Percentiles rank a stretch among this genome's conserved stretches.
phyloP scores from a whole-genome alignment of 1,284 basidiomycete species.

The Flammula alnicola region DNA sequence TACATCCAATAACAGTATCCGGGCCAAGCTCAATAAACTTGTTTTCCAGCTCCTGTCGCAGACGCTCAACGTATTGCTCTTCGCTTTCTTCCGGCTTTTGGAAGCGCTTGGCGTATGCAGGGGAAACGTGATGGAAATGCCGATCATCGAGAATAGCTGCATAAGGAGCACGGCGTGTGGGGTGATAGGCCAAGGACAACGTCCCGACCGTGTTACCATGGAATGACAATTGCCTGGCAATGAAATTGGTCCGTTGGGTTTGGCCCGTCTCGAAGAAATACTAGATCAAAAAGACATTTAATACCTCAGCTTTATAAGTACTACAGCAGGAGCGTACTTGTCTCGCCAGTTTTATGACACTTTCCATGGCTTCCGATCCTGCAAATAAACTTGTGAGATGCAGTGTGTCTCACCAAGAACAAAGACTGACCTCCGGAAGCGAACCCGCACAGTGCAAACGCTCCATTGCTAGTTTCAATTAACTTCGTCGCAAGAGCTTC shows the following conservation, averaged over 20 bases:
- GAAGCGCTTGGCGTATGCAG: conserved; percentile 85
- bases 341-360: conserved; percentile 75
- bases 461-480: conserved; percentile 67
- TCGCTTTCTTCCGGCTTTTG: conserved; percentile 71
- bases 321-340: conserved; percentile 40
- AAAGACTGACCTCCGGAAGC: conserved; percentile 65
- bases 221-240: conserved; percentile 79
- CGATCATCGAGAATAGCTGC: conserved; percentile 62
- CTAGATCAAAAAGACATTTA: conserved; percentile 36
- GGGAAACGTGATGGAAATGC: conserved; percentile 81
- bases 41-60: conserved; percentile 79
- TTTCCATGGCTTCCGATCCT: conserved; percentile 89
- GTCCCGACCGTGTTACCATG: conserved; percentile 85
- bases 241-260: conserved; percentile 73
- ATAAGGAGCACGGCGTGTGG: conserved; percentile 69
- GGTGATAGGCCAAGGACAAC: conserved; percentile 69
- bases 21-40: conserved; percentile 84
- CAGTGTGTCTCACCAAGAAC: neutral
- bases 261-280: conserved; percentile 76
- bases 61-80: conserved; percentile 75
- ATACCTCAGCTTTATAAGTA: conserved; percentile 1
- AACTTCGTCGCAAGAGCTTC: conserved; percentile 74
- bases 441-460: conserved; percentile 71
- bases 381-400: conserved; percentile 2
- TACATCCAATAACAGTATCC: conserved; percentile 80